Conservation (phyloP, 805 yeast genomes). For the Candida loeiensis region DNA sequence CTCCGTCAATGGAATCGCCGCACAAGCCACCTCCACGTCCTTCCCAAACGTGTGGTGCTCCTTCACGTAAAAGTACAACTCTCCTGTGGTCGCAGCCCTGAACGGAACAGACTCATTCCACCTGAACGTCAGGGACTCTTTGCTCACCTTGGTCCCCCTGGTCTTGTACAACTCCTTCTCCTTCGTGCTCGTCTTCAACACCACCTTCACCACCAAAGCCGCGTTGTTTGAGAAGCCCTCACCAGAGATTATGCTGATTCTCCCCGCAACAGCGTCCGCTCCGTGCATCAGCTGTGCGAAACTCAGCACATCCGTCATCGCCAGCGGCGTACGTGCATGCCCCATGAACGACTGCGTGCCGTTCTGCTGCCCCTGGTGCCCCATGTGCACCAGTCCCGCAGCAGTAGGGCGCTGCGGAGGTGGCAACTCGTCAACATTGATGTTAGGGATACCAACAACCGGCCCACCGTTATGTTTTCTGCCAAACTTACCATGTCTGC, state of each 20-base stretch:
- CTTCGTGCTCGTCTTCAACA: conserved; percentile 43
- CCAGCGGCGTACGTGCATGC: conserved; percentile 20
- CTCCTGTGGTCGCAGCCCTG: conserved; percentile 60
- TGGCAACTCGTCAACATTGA: conserved; percentile 31
- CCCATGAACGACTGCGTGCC: conserved; percentile 10
- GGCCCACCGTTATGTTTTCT: conserved; percentile 7
- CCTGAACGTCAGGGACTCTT: conserved; percentile 39
- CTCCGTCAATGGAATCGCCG: conserved; percentile 50
- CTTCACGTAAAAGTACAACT: conserved; percentile 55
- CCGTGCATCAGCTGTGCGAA: conserved; percentile 32
- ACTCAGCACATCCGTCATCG: conserved; percentile 31
- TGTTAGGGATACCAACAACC: conserved; percentile 28
- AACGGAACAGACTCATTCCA: conserved; percentile 69
- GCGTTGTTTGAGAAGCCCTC: conserved; percentile 35
- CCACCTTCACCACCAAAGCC: conserved; percentile 50
- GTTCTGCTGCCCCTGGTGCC: conserved; percentile 1
- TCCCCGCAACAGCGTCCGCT: conserved; percentile 48
- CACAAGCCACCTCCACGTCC: conserved; percentile 59
- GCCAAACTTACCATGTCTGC: conserved; percentile 11
- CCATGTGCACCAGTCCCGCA: conserved; percentile 13
- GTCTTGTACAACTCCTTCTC: conserved; percentile 65
- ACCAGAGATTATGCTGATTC: conserved; percentile 49
- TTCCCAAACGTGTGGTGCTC: conserved; percentile 74
- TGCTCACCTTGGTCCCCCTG: conserved; percentile 47
- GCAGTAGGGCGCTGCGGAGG: conserved; percentile 36